Evolutionary conservation across 164 flowering plant genomes (phyloP), one percentile per base, ranked within the genome.

Genomic region (Nymphaea colorata): DNA sequence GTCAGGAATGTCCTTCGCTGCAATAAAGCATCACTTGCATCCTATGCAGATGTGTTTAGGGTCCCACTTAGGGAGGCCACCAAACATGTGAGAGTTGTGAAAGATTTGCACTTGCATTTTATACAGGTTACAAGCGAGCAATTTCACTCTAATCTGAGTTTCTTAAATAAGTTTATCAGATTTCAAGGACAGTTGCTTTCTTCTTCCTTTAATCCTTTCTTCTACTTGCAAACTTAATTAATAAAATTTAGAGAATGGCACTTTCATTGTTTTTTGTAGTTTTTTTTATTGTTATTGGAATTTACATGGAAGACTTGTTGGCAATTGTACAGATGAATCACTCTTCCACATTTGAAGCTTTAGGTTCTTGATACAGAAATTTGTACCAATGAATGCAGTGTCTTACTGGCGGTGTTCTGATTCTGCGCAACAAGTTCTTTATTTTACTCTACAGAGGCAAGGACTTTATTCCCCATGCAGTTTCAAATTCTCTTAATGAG

Each of bases 381-480:
- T 61, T 61, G 15, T 61, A n/a, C 71, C 36, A 65, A 61, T 44
- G 70, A 59, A 53, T 86, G 86, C 96, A 93, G 98, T 59, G 17
- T 73, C 91, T 94, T 65, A 94, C 98, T 15, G 96, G 97, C 61
- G 98, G 97, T 73, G 84, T 84, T 64, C 78, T 94, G 64, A 61
- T 94, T 67, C 74, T 94, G 69, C 90, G 93, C 41, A 90, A 94
- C 71, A 94, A 91, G 77, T 91, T 77, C 75, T 78, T 73, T 18
- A 85, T 94, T 61, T 83, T 91, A 77, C 79, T 91, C 59, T 91
- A 82, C 73, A 82, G 98, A 78, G 98, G 98, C 67, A 91, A 94
- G 69, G 97, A 94, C 77, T 91, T 94, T 70, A 78, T 94, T 67
- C 89, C 97, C 68, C 5, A 72, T 41, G 70, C 69, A 44, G 86